Percentiles rank a stretch among this genome's conserved stretches.
Conservation (phyloP, 352 stramenopile species). For the Phytophthora quininea region DNA sequence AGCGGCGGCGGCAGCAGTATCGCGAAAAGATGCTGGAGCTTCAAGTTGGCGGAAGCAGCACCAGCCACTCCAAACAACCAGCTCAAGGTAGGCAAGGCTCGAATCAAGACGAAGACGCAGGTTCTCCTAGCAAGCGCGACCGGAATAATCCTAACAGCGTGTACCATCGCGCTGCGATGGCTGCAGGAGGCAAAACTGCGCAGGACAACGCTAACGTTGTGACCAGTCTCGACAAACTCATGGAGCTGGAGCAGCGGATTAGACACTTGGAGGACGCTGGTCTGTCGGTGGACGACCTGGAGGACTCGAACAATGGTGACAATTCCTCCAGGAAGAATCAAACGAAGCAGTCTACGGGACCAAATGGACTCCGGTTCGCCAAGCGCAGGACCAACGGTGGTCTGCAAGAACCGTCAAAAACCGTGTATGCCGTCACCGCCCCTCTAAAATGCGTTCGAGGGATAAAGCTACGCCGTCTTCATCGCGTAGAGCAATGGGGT, state of each 20-base stretch:
- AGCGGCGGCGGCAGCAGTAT: conserved; percentile 64
- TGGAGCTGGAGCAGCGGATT: conserved; percentile 91
- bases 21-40: conserved; percentile 67
- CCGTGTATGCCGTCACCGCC: conserved; percentile 62
- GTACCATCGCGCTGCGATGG: conserved; percentile 39
- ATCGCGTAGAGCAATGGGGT: conserved; percentile 8
- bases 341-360: conserved; percentile 23
- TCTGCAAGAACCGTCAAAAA: conserved; percentile 52
- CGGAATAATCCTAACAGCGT: conserved; percentile 34
- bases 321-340: conserved; percentile 29
- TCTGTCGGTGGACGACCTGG: conserved; percentile 51
- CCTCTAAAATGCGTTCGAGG: conserved; percentile 41
- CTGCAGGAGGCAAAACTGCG: conserved; percentile 20
- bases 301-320: conserved; percentile 22
- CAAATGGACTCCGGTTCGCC: conserved; percentile 50
- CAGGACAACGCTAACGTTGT: conserved; percentile 59
- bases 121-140: conserved; percentile 15
- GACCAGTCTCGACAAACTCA: conserved; percentile 84
- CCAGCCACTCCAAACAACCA: conserved; percentile 30
- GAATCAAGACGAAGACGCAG: conserved; percentile 58
- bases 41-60: conserved; percentile 30
- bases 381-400: conserved; percentile 51
- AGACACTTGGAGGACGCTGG: conserved; percentile 77
- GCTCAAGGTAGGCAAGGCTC: conserved; percentile 26
- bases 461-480: conserved; percentile 25